These are phyloP conservation scores for Ophiostoma triangulosporum DNA, from an alignment of 2,329 filamentous ascomycete genomes.

Conservation along the genomic window DNA sequence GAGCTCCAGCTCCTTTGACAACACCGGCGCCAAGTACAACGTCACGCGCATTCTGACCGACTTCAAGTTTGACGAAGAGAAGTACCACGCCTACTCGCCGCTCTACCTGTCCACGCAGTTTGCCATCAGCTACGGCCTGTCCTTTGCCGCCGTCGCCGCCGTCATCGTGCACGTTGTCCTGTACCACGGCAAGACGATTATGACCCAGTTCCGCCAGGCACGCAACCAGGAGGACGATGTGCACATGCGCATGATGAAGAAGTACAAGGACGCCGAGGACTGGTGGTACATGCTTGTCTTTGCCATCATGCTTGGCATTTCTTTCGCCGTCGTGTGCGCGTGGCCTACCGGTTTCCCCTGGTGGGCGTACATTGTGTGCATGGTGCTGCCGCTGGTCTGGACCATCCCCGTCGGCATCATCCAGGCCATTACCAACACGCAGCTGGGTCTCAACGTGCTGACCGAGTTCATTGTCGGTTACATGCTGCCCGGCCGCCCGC, in stretches of 20 bases:
- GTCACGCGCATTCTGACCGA: slow-evolving; percentile 46
- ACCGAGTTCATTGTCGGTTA: slow-evolving; percentile 65
- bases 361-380: slow-evolving; percentile 44
- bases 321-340: slow-evolving; percentile 37
- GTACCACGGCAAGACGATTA: slow-evolving; percentile 43
- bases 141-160: slow-evolving; percentile 44
- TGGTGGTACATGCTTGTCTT: slow-evolving; percentile 45
- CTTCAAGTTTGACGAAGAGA: slow-evolving; percentile 43
- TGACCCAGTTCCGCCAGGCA: slow-evolving; percentile 39
- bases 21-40: slow-evolving; percentile 46
- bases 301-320: slow-evolving; percentile 38
- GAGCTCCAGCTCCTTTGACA: slow-evolving; percentile 49
- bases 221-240: slow-evolving; percentile 44
- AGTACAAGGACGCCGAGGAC: slow-evolving; percentile 44
- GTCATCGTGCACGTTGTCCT: slow-evolving; percentile 42
- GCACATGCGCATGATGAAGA: slow-evolving; percentile 49
- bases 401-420: slow-evolving; percentile 51
- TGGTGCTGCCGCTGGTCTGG: slow-evolving; percentile 44
- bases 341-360: slow-evolving; percentile 45
- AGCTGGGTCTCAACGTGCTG: slow-evolving; percentile 58
- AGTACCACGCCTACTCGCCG: slow-evolving; percentile 51
- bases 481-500: slow-evolving; percentile 56
- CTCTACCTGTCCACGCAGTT: slow-evolving; percentile 52
- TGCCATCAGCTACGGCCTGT: slow-evolving; percentile 43
- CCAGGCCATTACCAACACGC: slow-evolving; percentile 54